Conservation (phyloP, 768 basidiomycete species). For the Suillus subaureus region DNA sequence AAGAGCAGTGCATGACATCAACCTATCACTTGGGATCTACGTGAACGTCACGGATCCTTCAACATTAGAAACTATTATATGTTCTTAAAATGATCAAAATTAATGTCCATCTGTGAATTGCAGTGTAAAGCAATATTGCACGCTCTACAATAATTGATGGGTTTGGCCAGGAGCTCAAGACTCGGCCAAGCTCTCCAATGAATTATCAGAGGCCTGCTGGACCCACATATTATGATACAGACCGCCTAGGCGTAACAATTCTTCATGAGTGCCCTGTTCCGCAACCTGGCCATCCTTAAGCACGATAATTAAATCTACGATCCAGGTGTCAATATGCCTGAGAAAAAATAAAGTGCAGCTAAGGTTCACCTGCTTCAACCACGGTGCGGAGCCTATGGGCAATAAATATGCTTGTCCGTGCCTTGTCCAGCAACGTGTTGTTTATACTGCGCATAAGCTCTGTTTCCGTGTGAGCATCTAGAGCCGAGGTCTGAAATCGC, state of each 20-base stretch:
- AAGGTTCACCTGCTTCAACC: slow-evolving; percentile 75
- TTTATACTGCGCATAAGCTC: slow-evolving; percentile 97
- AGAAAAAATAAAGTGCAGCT: slow-evolving; percentile 1
- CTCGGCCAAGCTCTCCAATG: slow-evolving; percentile 19
- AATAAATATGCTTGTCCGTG: slow-evolving; percentile 94
- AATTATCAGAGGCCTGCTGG: slow-evolving; percentile 55
- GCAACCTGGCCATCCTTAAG: slow-evolving; percentile 87
- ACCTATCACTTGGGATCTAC: too few relatives aligned
- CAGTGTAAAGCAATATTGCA: background rate
- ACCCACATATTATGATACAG: slow-evolving; percentile 84
- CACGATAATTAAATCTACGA: slow-evolving; percentile 87
- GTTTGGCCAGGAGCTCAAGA: background rate
- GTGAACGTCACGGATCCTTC: background rate
- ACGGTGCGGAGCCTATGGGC: slow-evolving; percentile 91
- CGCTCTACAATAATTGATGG: background rate
- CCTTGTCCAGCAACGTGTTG: slow-evolving; percentile 67
- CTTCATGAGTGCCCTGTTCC: slow-evolving; percentile 93
- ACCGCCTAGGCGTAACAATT: slow-evolving; percentile 70
- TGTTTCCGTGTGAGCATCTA: slow-evolving; percentile 93
- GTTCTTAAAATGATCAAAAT: background rate
- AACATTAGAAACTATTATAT: background rate
- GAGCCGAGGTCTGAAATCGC: slow-evolving; percentile 77
- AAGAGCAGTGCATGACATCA: too few relatives aligned
- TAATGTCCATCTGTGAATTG: background rate
- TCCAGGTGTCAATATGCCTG: background rate